Evolutionary conservation across 495 filamentous ascomycete genomes (phyloP), one percentile per base, ranked within the genome.

Genomic region (Hypoxylon lienhwacheense): DNA sequence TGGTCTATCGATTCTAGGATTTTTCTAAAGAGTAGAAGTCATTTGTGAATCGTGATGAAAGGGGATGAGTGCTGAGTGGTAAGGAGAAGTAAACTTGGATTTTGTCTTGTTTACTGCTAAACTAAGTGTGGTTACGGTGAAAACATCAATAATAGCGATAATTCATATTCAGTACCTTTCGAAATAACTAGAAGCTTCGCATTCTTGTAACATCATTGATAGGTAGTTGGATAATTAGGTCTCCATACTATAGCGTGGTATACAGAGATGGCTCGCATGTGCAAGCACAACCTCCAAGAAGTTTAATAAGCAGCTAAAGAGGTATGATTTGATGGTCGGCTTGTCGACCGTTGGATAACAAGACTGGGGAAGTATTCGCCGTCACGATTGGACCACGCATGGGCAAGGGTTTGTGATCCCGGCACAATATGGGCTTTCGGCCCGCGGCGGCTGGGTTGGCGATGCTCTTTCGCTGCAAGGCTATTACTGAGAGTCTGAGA

Each of bases 401-500:
- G 46, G 46, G 46, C 58, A 52, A 47, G 47, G 52, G 58, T 25
- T 55, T 11, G 32, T 10, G 42, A 61, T 22, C 58, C 58, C 35
- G 53, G 47, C 32, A 53, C 61, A 67, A 57, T 65, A 65, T 67
- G 65, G 65, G 46, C 47, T 63, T 60, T 65, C 65, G 65, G 65
- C 47, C 65, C 65, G 65, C 32, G 31, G 36, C 41, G 58, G 49
- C 40, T 31, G 33, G 41, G 26, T 25, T 52, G 16, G 33, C 11
- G 20, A 47, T 34, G 36, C 17, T 24, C n/a, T 31, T 26, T 48
- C 22, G 7, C 16, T 34, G 29, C 17, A 32, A 33, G 42, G 16
- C 25, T 41, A 22, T 10, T n/a, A n/a, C n/a, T n/a, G n/a, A n/a
- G n/a, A n/a, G n/a, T n/a, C n/a, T n/a, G n/a, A 40, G 25, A 7